Evolutionary conservation across 2,329 filamentous ascomycete species (phyloP).

Genomic region (Tricladium varicosporioides): DNA sequence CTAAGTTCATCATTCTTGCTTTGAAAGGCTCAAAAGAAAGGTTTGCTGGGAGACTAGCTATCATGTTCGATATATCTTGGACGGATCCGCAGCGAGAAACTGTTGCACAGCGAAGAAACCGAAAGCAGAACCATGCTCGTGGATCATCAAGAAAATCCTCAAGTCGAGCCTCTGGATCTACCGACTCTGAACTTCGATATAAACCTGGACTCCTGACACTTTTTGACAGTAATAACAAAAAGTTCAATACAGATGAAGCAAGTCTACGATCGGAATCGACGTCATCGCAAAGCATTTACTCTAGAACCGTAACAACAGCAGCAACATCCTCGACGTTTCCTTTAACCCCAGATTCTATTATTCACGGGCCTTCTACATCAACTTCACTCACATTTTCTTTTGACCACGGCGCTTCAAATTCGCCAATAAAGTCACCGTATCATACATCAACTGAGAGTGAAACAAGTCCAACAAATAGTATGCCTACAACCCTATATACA

Average conservation of each 20-base stretch:
- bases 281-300: constrained; percentile 2
- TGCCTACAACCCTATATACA: no score
- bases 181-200: constrained; percentile 6
- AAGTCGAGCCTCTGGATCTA: constrained; percentile 21
- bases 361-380: no score
- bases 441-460: no score
- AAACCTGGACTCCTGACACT: constrained; percentile 24
- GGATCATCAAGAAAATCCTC: constrained; percentile 16
- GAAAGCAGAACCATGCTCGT: constrained; percentile 24
- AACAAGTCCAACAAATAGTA: no score
- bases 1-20: neutral
- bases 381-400: no score
- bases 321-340: no score
- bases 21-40: neutral
- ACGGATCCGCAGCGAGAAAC: constrained; percentile 32
- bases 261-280: constrained; percentile 10
- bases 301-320: neutral
- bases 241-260: neutral
- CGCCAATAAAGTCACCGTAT: no score
- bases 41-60: no score
- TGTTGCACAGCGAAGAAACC: constrained; percentile 31
- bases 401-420: no score
- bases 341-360: no score
- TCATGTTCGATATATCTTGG: constrained; percentile 35
- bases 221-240: constrained; percentile 32